Evolutionary conservation across 2,329 filamentous ascomycete genomes (phyloP), one percentile per base, ranked within the genome.

Genomic region (Nemania sp.): DNA sequence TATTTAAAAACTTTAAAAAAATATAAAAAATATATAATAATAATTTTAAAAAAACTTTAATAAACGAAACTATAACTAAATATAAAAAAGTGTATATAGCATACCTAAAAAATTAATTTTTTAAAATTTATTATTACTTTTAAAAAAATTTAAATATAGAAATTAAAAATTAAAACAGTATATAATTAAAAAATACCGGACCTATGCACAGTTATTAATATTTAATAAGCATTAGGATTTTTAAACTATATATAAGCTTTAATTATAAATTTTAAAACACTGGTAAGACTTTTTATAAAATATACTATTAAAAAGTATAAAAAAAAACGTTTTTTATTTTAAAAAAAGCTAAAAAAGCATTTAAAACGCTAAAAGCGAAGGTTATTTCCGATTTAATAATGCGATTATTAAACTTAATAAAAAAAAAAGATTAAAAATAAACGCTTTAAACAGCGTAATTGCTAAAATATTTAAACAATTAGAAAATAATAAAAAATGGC

Each of bases 81-180:
- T 18, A 5, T 12, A 7, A 43, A 54, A 29, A 54, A 54, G 34
- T 25, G 15, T 20, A 45, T 32, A 20, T 51, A 21, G 2, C 15
- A 51, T 51, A 51, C 15, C 10, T 45, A 54, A 43, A 54, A 54
- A 10, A 45, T 54, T 12, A 18, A 54, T 18, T 54, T 54, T 34
- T 20, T 54, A 42, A 45, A 15, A 43, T 54, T 43, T 54, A 54
- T 20, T 12, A 54, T 54, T 34, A 54, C 18, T 1, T 35, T 45
- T n/a, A 18, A 18, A 45, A 17, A 45, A 18, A 54, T 54, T n/a
- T 54, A 54, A 32, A 54, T 54, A 25, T 54, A 54, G 20, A 12
- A 29, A 45, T 54, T 34, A 34, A 54, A 54, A 45, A 54, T 54
- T 20, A 15, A 54, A 2, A 45, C 13, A 21, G 21, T 54, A 18